phyloP scores from a whole-genome alignment of 2,329 filamentous ascomycete genomes.

The Epicoccum nigrum region DNA sequence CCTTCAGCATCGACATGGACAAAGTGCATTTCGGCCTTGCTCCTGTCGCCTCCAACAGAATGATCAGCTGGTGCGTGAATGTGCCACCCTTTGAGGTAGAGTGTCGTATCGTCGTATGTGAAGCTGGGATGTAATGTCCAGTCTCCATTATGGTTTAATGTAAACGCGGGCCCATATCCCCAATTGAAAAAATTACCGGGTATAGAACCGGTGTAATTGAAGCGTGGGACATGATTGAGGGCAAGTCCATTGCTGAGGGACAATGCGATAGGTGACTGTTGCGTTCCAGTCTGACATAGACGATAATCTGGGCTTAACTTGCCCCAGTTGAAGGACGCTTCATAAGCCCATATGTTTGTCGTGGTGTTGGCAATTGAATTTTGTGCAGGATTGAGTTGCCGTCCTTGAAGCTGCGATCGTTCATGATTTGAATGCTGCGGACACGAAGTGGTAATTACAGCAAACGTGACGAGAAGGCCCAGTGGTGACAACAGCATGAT shows the following conservation, averaged over 20 bases:
- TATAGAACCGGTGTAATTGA: constrained; percentile 50
- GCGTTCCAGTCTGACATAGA: constrained; percentile 58
- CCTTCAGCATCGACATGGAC: constrained; percentile 55
- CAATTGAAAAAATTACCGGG: constrained; percentile 56
- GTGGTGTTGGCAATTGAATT: constrained; percentile 18
- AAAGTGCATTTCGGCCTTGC: constrained; percentile 57
- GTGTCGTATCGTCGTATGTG: constrained; percentile 54
- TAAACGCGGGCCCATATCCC: constrained; percentile 57
- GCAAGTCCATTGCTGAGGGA: constrained; percentile 50
- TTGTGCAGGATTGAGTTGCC: constrained; percentile 10
- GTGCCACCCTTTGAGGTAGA: constrained; percentile 59
- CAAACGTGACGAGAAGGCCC: constrained; percentile 12
- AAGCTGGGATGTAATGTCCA: constrained; percentile 51
- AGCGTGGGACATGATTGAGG: constrained; percentile 48
- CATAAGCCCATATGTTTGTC: constrained; percentile 25
- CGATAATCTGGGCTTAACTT: constrained; percentile 49
- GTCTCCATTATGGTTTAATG: constrained; percentile 45
- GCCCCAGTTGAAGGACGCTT: constrained; percentile 51
- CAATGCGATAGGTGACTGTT: constrained; percentile 58
- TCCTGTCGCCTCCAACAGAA: constrained; percentile 50
- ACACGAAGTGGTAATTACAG: constrained; percentile 15
- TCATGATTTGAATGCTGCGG: constrained; percentile 25
- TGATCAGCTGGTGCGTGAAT: constrained; percentile 60
- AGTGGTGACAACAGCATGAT: constrained; percentile 22
- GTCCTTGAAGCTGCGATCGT: constrained; percentile 14